Evolutionary conservation across 1,284 basidiomycete species (phyloP).

Genomic region (Moesziomyces aphidis): DNA sequence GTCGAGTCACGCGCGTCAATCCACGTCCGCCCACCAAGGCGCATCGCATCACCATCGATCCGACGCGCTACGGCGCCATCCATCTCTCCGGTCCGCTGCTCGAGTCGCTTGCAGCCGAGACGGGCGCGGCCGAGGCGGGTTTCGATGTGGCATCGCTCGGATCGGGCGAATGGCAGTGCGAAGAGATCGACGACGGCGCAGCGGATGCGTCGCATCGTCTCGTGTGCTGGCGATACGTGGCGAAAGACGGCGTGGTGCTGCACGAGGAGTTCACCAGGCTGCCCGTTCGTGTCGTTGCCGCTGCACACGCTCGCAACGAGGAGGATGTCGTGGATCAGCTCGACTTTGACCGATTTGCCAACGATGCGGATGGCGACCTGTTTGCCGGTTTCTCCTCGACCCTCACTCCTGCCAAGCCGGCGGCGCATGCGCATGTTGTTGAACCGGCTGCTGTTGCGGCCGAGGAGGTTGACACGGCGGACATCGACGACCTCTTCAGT

Average conservation of each 20-base stretch:
- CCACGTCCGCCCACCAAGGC: conserved; percentile 40
- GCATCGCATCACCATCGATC: conserved; percentile 60
- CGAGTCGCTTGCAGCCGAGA: conserved; percentile 29
- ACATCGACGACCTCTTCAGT: conserved; percentile 37
- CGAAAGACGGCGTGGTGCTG: conserved; percentile 41
- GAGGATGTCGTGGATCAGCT: conserved; percentile 32
- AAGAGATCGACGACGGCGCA: conserved; percentile 30
- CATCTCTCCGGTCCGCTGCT: conserved; percentile 55
- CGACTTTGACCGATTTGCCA: conserved; percentile 34
- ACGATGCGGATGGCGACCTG: conserved; percentile 37
- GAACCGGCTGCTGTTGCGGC: neutral
- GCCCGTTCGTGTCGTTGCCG: conserved; percentile 23
- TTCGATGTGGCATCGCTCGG: conserved; percentile 29
- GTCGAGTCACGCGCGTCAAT: conserved; percentile 29
- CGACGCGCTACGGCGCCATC: conserved; percentile 58
- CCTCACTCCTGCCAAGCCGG: conserved; percentile 9
- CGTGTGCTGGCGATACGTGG: conserved; percentile 42
- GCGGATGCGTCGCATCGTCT: conserved; percentile 14
- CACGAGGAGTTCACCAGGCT: conserved; percentile 46
- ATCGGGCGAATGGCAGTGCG: conserved; percentile 32
- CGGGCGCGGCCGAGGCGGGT: conserved; percentile 4
- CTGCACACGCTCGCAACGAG: conserved; percentile 1
- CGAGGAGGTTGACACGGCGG: conserved; percentile 16
- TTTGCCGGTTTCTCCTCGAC: conserved; percentile 37
- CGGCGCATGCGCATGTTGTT: neutral